A percentile compares a stretch with the other conserved stretches of the same genome.
phyloP scores from a whole-genome alignment of 331 rosid species.

The Dryas integrifolia region DNA sequence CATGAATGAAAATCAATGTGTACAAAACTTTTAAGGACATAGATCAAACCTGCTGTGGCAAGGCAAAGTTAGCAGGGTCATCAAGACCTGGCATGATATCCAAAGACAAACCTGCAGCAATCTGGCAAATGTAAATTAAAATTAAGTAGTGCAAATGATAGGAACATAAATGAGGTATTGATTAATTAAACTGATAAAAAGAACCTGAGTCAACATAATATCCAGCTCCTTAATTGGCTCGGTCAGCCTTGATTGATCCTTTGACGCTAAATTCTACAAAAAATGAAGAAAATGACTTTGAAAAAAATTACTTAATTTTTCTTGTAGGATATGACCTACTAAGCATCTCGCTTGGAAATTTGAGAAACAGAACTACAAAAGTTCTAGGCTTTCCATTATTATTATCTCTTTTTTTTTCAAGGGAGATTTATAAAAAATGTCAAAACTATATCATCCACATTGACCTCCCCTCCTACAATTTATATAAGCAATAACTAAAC shows the following conservation, averaged over 20 bases:
- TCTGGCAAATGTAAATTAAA: slow-evolving; percentile 43
- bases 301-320: not conserved
- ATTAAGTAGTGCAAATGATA: slow-evolving; percentile 26
- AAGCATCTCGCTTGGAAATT: not conserved
- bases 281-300: slow-evolving; percentile 15
- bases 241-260: slow-evolving; percentile 71
- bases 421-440: not conserved
- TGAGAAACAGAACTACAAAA: not conserved
- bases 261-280: slow-evolving; percentile 64
- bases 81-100: slow-evolving; percentile 95
- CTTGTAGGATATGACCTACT: not conserved
- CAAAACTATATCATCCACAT: not conserved
- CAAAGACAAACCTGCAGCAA: slow-evolving; percentile 72
- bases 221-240: slow-evolving; percentile 86
- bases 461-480: not conserved
- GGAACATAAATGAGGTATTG: not conserved
- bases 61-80: slow-evolving; percentile 84
- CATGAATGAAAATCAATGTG: slow-evolving; percentile 6
- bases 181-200: slow-evolving; percentile 26
- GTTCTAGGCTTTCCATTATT: not conserved
- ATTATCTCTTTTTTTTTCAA: not conserved
- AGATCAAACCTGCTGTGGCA: slow-evolving; percentile 86
- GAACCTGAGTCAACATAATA: slow-evolving; percentile 81
- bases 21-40: slow-evolving; percentile 22
- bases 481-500: not conserved